These are phyloP conservation scores for Colletotrichum sp. DNA, from an alignment of 2,329 filamentous ascomycete genomes.

Conservation along the genomic window DNA sequence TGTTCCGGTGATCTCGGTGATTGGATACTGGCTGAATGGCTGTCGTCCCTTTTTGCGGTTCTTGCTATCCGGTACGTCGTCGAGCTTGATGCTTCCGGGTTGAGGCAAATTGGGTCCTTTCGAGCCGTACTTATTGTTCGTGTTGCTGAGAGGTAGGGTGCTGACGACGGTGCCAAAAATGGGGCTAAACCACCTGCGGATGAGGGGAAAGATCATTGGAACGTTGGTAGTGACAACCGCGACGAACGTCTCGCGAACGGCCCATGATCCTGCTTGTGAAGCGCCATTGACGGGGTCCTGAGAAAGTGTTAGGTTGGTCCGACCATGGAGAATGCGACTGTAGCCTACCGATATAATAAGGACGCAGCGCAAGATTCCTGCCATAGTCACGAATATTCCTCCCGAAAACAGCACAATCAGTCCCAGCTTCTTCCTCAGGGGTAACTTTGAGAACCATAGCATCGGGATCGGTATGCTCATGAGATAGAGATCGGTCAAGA, in stretches of 20 bases:
- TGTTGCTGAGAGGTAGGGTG: neutral
- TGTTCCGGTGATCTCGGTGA: constrained; percentile 4
- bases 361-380: constrained; percentile 39
- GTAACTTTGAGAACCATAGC: constrained; percentile 31
- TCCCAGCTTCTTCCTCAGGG: constrained; percentile 33
- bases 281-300: constrained; percentile 18
- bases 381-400: constrained; percentile 45
- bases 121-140: neutral
- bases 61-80: neutral
- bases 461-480: constrained; percentile 24
- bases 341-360: constrained; percentile 31
- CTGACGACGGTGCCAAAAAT: neutral
- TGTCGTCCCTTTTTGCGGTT: constrained; percentile 6
- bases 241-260: constrained; percentile 23
- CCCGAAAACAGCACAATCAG: constrained; percentile 44
- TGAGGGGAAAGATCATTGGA: constrained; percentile 16
- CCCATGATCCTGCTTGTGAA: constrained; percentile 18
- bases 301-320: neutral
- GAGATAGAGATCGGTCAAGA: constrained; percentile 25
- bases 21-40: constrained; percentile 10
- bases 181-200: constrained; percentile 12
- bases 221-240: constrained; percentile 24
- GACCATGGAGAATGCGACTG: neutral
- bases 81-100: constrained; percentile 11
- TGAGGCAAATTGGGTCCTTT: constrained; percentile 4